Base-by-base conservation (phyloP, 805 yeast genomes). In the Monosporozyma unispora region DNA sequence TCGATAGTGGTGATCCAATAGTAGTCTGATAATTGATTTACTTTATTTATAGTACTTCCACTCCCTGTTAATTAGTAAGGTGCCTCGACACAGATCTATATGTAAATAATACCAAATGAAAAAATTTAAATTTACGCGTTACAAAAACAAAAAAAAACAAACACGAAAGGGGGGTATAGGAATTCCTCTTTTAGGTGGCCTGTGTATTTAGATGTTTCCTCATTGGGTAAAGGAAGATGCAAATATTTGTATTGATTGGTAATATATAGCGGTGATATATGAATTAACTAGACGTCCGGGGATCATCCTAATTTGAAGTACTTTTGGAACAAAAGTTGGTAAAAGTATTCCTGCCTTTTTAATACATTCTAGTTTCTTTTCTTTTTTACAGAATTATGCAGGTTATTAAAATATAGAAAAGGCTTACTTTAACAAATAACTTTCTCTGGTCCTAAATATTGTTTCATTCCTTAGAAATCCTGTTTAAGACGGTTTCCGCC, bases 71-170 rank as follows among this genome's bases (percentile, higher is more conserved):
- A 31, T 31, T 31, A 31, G 16, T 31, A 5, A 31, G 7, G 35
- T 14, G n/a, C 21, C 39, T 35, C 39, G 39, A 18, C n/a, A 18
- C 16, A 39, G 23, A 29, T 28, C 22, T 31, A 39, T 12, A 8
- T 12, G 27, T 16, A 21, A 37, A 29, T 18, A 46, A 8, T 39
- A 12, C 33, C 42, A 19, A 16, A 4, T 28, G 29, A 38, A 28
- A 16, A n/a, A 40, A 31, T 28, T 33, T 39, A 4, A 28, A 11
- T 10, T 35, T 45, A 52, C 55, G 55, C 52, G 55, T 52, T 45
- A 50, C 47, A 38, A 50, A 49, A 37, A 29, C 11, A 31, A 40
- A 46, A 19, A 7, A 21, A 39, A 39, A 18, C 16, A 39, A 35
- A 35, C 37, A 35, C 38, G 43, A 35, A 49, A 40, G 5, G 38